A percentile compares a stretch with the other conserved stretches of the same genome.
These are phyloP conservation scores for Hydnomerulius pinastri DNA, from an alignment of 768 basidiomycete genomes.

Conservation along the genomic window DNA sequence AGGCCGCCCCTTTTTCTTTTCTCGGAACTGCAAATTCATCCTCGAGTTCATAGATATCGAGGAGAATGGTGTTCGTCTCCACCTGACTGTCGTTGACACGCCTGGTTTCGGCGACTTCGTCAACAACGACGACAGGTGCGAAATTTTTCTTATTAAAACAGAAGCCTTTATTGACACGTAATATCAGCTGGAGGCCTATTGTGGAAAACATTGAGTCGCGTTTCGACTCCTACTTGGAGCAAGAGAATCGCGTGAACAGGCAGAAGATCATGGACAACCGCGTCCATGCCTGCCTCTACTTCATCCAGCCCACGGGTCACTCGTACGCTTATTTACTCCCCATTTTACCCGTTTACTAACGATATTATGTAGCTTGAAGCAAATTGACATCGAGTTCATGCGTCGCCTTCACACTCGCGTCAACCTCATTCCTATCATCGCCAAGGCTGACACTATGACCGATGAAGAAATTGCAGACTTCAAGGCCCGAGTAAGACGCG, in stretches of 20 bases:
- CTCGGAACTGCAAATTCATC: constrained; percentile 13
- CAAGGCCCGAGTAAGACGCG: constrained; percentile 77
- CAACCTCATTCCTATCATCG: constrained; percentile 98
- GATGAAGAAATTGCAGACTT: constrained; percentile 93
- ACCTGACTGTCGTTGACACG: constrained; percentile 98
- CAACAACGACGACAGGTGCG: constrained; percentile 96
- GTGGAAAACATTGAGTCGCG: constrained; percentile 98
- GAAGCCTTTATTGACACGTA: constrained; percentile 18
- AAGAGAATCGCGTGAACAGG: constrained; percentile 98
- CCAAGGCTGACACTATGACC: constrained; percentile 96
- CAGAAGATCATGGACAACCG: constrained; percentile 94
- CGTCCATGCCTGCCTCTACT: constrained; percentile 98
- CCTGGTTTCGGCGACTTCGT: constrained; percentile 99
- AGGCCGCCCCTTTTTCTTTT: constrained; percentile 25
- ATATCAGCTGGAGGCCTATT: constrained; percentile 92
- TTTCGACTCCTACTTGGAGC: constrained; percentile 96
- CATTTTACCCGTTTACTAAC: not conserved
- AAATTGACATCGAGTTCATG: constrained; percentile 99
- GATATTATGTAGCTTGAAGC: constrained; percentile 72
- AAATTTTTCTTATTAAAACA: constrained; percentile 14
- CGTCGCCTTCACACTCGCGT: constrained; percentile 94
- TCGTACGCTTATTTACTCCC: constrained; percentile 56
- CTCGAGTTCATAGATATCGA: constrained; percentile 79
- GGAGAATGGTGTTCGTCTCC: constrained; percentile 95
- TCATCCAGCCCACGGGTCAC: constrained; percentile 98